Conservation (phyloP, 2,329 filamentous ascomycete genomes). For the Dothistroma pini region DNA sequence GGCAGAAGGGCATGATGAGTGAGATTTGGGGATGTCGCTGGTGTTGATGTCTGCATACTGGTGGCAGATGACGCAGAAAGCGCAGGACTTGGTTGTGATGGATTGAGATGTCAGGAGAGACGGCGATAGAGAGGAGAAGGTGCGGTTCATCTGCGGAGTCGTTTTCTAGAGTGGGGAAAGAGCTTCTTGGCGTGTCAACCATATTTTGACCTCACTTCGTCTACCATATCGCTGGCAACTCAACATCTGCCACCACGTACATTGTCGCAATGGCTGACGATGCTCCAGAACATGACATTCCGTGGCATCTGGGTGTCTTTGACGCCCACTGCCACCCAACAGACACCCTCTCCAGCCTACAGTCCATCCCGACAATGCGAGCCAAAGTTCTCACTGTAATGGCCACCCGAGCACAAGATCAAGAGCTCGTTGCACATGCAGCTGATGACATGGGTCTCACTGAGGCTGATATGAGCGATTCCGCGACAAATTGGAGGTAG, state of each 20-base stretch:
- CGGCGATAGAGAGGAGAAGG: background rate
- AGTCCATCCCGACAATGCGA: constrained; percentile 61
- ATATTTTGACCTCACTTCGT: constrained; percentile 1
- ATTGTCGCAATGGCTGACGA: constrained; percentile 17
- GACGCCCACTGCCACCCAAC: constrained; percentile 85
- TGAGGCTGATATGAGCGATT: constrained; percentile 14
- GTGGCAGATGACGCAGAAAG: background rate
- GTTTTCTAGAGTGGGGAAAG: background rate
- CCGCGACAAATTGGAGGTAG: constrained; percentile 33
- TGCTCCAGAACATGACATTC: constrained; percentile 42
- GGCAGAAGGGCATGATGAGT: background rate
- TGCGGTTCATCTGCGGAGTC: background rate
- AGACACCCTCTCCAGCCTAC: constrained; percentile 64
- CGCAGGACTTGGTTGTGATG: background rate
- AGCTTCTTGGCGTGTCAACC: background rate
- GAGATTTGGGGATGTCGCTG: background rate
- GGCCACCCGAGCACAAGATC: constrained; percentile 72
- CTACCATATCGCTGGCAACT: background rate
- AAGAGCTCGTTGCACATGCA: constrained; percentile 64
- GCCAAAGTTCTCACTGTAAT: constrained; percentile 67
- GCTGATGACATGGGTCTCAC: constrained; percentile 54
- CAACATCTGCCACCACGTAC: background rate
- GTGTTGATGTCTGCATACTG: background rate
- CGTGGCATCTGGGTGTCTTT: constrained; percentile 67
- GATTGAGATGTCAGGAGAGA: background rate